These are phyloP conservation scores for Olyra latifolia DNA, from an alignment of 176 grass and related monocot species.

Conservation along the genomic window DNA sequence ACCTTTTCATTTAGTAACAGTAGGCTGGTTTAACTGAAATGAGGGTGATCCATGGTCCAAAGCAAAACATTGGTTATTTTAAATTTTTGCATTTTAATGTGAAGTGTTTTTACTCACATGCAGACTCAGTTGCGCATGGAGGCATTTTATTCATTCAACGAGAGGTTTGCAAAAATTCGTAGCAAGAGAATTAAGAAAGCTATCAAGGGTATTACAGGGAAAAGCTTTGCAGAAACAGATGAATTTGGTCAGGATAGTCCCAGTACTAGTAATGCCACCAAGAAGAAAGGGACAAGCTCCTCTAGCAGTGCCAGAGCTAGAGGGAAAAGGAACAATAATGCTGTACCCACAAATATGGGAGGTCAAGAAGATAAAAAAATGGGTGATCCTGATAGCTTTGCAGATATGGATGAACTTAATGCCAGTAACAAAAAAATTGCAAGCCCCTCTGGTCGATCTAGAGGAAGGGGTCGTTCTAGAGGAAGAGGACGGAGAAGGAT, in stretches of 20 bases:
- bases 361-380: conserved; percentile 41
- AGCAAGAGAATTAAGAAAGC: conserved; percentile 97
- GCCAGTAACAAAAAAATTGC: conserved; percentile 30
- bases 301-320: conserved; percentile 40
- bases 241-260: conserved; percentile 55
- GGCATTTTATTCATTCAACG: conserved; percentile 95
- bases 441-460: conserved; percentile 22
- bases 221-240: conserved; percentile 55
- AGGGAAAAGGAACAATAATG: conserved; percentile 39
- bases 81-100: conserved; percentile 30
- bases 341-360: conserved; percentile 3
- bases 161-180: conserved; percentile 98
- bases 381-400: conserved; percentile 3
- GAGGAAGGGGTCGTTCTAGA: conserved; percentile 34
- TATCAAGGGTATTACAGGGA: conserved; percentile 89
- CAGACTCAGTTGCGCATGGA: conserved; percentile 93
- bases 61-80: conserved; percentile 12
- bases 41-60: background rate
- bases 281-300: conserved; percentile 44
- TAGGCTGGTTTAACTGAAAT: conserved; percentile 24
- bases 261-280: conserved; percentile 34
- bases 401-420: conserved; percentile 34
- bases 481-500: conserved; percentile 38
- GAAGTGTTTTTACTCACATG: conserved; percentile 38
- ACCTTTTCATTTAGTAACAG: conserved; percentile 26